Evolutionary conservation across 108 stramenopile species (phyloP).

Genomic region (Cyclotella sp.): DNA sequence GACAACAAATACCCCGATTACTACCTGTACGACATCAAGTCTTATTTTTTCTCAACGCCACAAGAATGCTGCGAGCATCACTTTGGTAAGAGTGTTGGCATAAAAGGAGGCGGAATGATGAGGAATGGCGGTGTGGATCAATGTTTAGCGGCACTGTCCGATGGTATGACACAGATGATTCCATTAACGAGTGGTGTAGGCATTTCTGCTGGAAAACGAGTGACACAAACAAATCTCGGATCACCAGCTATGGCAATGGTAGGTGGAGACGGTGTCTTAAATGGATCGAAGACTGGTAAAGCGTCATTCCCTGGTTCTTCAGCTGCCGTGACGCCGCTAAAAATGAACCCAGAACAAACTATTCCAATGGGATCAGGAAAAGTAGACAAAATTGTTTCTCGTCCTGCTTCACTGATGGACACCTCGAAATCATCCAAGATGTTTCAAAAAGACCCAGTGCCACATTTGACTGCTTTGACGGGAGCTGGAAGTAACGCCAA

Average conservation of each 20-base stretch:
- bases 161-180: neutral
- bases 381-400: no score
- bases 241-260: neutral
- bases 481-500: no score
- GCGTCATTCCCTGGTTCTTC: neutral
- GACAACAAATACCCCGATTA: constrained; percentile 39
- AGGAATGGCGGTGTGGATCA: neutral
- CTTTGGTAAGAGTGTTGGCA: constrained; percentile 23
- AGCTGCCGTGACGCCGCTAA: constrained; percentile 5
- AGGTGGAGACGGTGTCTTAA: neutral
- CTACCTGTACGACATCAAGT: constrained; percentile 41
- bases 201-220: neutral
- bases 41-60: constrained; percentile 38
- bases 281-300: neutral
- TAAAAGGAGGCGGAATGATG: constrained; percentile 3
- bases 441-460: no score
- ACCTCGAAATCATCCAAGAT: no score
- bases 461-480: no score
- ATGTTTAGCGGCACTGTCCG: neutral
- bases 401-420: no score
- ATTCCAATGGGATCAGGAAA: no score
- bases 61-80: constrained; percentile 39
- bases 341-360: neutral
- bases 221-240: neutral
- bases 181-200: neutral